Evolutionary conservation across 2,329 filamentous ascomycete genomes (phyloP), one percentile per base, ranked within the genome.

Genomic region (Ilyonectria sp.): DNA sequence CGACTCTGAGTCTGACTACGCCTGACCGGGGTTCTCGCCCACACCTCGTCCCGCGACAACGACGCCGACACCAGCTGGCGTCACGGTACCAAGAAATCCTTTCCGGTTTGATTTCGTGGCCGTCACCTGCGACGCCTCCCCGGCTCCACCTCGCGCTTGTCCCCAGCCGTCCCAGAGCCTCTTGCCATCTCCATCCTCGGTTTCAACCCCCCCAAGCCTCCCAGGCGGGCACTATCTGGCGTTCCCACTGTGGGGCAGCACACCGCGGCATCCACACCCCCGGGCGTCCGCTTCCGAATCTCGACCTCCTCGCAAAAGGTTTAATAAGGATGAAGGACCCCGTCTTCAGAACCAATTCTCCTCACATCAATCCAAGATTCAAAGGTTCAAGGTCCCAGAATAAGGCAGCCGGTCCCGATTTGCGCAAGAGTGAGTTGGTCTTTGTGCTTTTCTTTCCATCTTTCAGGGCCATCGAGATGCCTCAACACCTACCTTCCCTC

Each of bases 291-390:
- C 56, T 47, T 26, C 60, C 19, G 60, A 69, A 75, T 73, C 69
- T 68, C 72, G 59, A 74, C 63, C 66, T 72, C 67, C 69, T 76
- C 73, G 73, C 67, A 69, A 66, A 74, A 77, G 71, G 69, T 79
- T 77, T 81, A 79, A 82, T 81, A 83, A 81, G 77, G 79, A 81
- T 81, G 77, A 79, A 76, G 76, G 79, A 82, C 74, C 82, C 82
- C 81, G 71, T 82, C 75, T 69, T 72, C 70, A 80, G 81, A 75
- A 76, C 74, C 23, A 67, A 71, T 71, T 82, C 79, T 78, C 80
- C 78, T 63, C 82, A 83, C 77, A 71, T 76, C 67, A 77, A 83
- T 76, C 77, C 79, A 63, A 75, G 75, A 71, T 74, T 81, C 74
- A 79, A 82, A 81, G 78, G 81, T 75, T 80, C 81, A 70, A 78